Conservation (phyloP, 2,329 filamentous ascomycete genomes). For the Stemphylium vesicarium region DNA sequence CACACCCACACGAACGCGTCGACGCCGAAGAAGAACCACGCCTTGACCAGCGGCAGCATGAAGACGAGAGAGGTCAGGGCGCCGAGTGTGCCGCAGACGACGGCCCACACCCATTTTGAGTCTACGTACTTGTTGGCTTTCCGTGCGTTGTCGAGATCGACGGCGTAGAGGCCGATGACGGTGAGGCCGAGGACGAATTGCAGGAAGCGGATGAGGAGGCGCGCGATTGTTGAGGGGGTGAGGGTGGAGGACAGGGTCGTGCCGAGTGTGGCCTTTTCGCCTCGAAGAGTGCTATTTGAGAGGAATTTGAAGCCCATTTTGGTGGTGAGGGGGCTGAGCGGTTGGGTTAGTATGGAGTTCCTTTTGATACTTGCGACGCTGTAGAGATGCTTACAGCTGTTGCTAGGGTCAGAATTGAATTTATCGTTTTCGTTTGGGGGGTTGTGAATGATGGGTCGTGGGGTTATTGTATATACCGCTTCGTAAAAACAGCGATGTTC, state of each 20-base stretch:
- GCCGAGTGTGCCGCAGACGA: constrained; percentile 34
- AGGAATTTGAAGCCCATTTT: constrained; percentile 42
- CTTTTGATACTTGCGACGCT: too few relatives aligned
- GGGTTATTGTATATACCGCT: too few relatives aligned
- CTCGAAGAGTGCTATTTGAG: constrained; percentile 35
- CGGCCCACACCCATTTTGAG: constrained; percentile 64
- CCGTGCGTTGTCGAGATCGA: constrained; percentile 47
- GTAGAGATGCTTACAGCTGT: too few relatives aligned
- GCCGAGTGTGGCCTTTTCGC: constrained; percentile 36
- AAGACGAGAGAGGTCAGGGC: constrained; percentile 59
- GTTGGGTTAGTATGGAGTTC: too few relatives aligned
- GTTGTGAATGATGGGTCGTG: too few relatives aligned
- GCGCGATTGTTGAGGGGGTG: constrained; percentile 45
- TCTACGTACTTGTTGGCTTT: constrained; percentile 54
- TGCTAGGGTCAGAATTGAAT: too few relatives aligned
- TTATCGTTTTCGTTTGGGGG: too few relatives aligned
- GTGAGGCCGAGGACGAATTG: constrained; percentile 79
- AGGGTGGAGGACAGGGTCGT: constrained; percentile 31
- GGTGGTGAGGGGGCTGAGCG: not conserved
- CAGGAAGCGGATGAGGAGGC: constrained; percentile 70
- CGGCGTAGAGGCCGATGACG: constrained; percentile 72
- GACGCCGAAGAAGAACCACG: constrained; percentile 66
- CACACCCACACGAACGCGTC: constrained; percentile 74
- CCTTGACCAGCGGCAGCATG: constrained; percentile 64
- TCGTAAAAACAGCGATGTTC: not conserved